Conservation (phyloP, 208 protist species). For the Trypanosoma theileri region DNA sequence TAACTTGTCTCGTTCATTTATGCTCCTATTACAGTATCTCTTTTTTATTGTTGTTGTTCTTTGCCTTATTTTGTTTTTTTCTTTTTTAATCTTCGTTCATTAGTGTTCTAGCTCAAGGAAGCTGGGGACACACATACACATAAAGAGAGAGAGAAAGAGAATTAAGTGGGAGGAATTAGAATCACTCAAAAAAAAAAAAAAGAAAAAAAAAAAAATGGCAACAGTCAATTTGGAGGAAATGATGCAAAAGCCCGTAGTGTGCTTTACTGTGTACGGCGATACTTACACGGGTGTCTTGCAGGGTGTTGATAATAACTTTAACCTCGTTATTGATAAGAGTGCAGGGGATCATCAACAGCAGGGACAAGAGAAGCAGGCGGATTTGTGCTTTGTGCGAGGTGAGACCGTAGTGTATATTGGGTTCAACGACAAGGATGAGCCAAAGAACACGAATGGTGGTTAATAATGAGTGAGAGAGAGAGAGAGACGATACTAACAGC, state of each 20-base stretch:
- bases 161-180: background rate
- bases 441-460: background rate
- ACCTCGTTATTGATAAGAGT: slow-evolving; percentile 40
- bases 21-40: too few species aligned
- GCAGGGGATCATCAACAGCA: background rate
- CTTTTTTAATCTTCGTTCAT: too few species aligned
- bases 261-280: slow-evolving; percentile 59
- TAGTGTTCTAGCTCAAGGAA: background rate
- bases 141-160: background rate
- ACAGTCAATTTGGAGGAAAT: slow-evolving; percentile 54
- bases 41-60: too few species aligned
- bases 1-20: too few species aligned
- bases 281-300: slow-evolving; percentile 50
- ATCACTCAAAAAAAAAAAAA: background rate
- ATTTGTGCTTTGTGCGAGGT: slow-evolving; percentile 64
- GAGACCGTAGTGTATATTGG: slow-evolving; percentile 77
- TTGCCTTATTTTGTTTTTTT: too few species aligned
- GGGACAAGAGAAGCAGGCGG: background rate
- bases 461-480: too few species aligned
- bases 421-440: slow-evolving; percentile 35
- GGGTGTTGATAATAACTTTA: slow-evolving; percentile 66
- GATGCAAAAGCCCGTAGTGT: slow-evolving; percentile 53
- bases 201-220: slow-evolving; percentile 28
- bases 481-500: too few species aligned
- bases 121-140: background rate